These are phyloP conservation scores for Silene coronaria DNA, from an alignment of 179 eudicot species.

Conservation along the genomic window DNA sequence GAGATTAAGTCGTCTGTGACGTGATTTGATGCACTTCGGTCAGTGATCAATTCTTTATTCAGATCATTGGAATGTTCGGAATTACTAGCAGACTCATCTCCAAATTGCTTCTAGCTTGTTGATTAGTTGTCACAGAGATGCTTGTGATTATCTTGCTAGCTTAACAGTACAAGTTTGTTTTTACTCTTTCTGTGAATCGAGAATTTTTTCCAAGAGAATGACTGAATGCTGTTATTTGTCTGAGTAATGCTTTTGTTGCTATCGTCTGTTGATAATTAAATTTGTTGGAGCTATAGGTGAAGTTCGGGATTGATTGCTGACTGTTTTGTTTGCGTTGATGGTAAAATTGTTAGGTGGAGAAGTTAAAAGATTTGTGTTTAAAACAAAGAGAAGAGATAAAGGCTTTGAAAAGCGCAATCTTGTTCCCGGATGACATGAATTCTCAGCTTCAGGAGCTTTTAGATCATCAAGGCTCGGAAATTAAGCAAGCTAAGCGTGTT, in stretches of 20 bases:
- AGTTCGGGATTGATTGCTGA: too few relatives aligned
- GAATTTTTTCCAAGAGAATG: too few relatives aligned
- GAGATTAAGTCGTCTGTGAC: too few relatives aligned
- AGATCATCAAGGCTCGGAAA: conserved; percentile 65
- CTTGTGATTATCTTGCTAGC: too few relatives aligned
- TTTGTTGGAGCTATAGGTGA: background rate
- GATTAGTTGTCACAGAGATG: too few relatives aligned
- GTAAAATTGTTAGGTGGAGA: conserved; percentile 48
- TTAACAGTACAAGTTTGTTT: background rate
- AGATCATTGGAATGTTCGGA: too few relatives aligned
- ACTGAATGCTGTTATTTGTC: too few relatives aligned
- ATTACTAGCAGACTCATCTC: too few relatives aligned
- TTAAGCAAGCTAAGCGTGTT: conserved; percentile 68
- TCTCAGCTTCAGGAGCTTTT: conserved; percentile 52
- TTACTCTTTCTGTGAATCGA: too few relatives aligned
- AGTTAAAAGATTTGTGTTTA: conserved; percentile 79
- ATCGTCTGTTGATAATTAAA: background rate
- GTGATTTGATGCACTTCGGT: too few relatives aligned
- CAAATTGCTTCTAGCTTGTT: too few relatives aligned
- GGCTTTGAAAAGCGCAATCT: conserved; percentile 62
- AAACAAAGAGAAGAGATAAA: conserved; percentile 94
- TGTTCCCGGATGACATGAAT: conserved; percentile 71
- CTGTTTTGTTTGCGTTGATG: background rate
- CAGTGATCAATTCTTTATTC: too few relatives aligned
- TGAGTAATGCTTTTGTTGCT: background rate